Evolutionary conservation across 164 flowering plant species (phyloP).

Genomic region (Platanus orientalis): DNA sequence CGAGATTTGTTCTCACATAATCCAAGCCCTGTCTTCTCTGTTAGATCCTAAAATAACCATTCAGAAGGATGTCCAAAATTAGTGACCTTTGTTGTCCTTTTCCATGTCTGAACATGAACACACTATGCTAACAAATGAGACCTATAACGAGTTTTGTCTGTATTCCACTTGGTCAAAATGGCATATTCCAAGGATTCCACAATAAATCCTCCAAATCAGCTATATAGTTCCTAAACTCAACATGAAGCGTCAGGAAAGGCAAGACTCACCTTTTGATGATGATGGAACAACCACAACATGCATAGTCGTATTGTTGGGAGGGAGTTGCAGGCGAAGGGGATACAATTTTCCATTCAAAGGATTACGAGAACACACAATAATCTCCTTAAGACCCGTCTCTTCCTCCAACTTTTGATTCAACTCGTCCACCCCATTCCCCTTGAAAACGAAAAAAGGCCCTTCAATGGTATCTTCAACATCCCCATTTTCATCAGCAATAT

Average conservation of each 20-base stretch:
- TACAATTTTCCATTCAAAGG: constrained; percentile 74
- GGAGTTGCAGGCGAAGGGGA: constrained; percentile 87
- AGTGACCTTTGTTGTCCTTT: too few relatives aligned
- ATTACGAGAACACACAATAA: constrained; percentile 68
- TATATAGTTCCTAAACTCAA: not conserved
- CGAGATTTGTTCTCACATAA: too few relatives aligned
- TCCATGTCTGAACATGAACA: not conserved
- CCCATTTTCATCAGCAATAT: constrained; percentile 54
- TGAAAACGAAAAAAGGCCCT: constrained; percentile 44
- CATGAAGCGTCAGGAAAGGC: not conserved
- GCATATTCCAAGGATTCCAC: not conserved
- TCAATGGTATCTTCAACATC: constrained; percentile 43
- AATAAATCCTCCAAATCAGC: not conserved
- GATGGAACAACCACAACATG: constrained; percentile 61
- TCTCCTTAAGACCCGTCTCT: constrained; percentile 53
- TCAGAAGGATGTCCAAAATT: too few relatives aligned
- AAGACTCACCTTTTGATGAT: constrained; percentile 47
- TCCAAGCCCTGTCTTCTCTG: too few relatives aligned
- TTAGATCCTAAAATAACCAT: too few relatives aligned
- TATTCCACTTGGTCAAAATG: not conserved
- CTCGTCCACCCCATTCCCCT: constrained; percentile 63
- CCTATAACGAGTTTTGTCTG: not conserved
- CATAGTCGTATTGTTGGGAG: constrained; percentile 79
- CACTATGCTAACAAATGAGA: not conserved
- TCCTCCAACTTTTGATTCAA: constrained; percentile 65